phyloP scores from a whole-genome alignment of 345 rosid species.

The Orychophragmus violaceus region DNA sequence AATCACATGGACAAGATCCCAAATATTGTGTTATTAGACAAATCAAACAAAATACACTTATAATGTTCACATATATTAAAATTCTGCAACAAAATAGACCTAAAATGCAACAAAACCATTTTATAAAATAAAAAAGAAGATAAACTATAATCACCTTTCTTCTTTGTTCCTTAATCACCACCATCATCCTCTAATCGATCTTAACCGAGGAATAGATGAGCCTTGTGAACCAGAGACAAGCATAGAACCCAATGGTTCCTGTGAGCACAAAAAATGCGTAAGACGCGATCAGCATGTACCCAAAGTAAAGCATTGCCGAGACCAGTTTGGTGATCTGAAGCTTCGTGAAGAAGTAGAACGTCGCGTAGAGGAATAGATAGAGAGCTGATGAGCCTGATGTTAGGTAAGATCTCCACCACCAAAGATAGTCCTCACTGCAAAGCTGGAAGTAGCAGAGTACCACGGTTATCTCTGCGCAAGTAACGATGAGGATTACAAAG shows the following conservation, averaged over 20 bases:
- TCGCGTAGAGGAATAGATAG: conserved; percentile 70
- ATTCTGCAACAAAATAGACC: conserved; percentile 19
- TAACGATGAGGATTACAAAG: conserved; percentile 57
- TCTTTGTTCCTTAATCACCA: conserved; percentile 9
- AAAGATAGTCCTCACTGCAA: conserved; percentile 79
- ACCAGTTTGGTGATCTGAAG: conserved; percentile 77
- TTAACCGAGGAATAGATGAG: conserved; percentile 83
- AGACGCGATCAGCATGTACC: conserved; percentile 77
- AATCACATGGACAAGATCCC: neutral
- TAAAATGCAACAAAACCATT: conserved; percentile 27
- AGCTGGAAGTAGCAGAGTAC: conserved; percentile 88
- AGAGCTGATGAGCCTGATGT: conserved; percentile 80
- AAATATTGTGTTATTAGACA: conserved; percentile 12
- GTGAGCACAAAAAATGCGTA: conserved; percentile 73
- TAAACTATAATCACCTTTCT: conserved; percentile 24
- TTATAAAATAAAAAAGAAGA: conserved; percentile 4
- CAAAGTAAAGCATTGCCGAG: conserved; percentile 67
- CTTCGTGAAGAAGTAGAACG: conserved; percentile 87
- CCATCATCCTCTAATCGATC: conserved; percentile 41
- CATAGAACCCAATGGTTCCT: conserved; percentile 72
- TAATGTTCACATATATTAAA: conserved; percentile 23
- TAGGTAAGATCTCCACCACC: conserved; percentile 94
- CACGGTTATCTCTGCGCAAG: conserved; percentile 70
- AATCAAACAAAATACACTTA: conserved; percentile 25
- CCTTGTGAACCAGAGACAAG: conserved; percentile 86